Percentiles rank a stretch among this genome's conserved stretches.
Conservation (phyloP, 208 protist genomes). For the Trypanosoma scelopori region DNA sequence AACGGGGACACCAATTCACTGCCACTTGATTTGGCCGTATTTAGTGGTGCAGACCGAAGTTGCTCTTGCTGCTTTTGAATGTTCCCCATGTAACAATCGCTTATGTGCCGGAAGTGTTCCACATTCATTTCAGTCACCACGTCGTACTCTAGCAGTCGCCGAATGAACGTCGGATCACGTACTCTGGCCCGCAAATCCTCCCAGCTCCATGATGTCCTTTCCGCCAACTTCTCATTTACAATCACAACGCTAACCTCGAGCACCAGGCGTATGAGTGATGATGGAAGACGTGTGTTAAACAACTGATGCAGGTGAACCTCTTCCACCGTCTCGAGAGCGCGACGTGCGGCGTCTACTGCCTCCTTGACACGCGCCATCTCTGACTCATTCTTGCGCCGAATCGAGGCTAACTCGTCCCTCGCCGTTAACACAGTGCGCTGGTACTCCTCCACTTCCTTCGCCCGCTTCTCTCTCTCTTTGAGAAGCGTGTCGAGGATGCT, state of each 20-base stretch:
- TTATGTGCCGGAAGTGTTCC: slow-evolving; percentile 30
- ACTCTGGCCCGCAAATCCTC: slow-evolving; percentile 37
- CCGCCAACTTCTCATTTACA: slow-evolving; percentile 30
- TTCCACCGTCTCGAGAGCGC: slow-evolving; percentile 25
- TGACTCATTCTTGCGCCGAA: slow-evolving; percentile 54
- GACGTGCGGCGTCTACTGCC: slow-evolving; percentile 24
- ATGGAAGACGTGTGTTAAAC: slow-evolving; percentile 21
- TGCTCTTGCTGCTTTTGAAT: slow-evolving; percentile 24
- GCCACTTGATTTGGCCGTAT: slow-evolving; percentile 1
- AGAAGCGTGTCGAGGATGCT: slow-evolving; percentile 34
- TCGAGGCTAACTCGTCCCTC: slow-evolving; percentile 39
- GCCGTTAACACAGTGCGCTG: slow-evolving; percentile 30
- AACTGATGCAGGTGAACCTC: slow-evolving; percentile 29
- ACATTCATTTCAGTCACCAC: slow-evolving; percentile 40
- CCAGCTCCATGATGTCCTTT: slow-evolving; percentile 29
- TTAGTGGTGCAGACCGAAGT: slow-evolving; percentile 14
- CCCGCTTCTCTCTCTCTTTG: slow-evolving; percentile 22
- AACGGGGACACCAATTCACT: slow-evolving; percentile 26
- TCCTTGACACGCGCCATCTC: slow-evolving; percentile 39
- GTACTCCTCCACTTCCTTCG: slow-evolving; percentile 33
- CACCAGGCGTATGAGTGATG: slow-evolving; percentile 11
- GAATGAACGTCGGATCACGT: slow-evolving; percentile 39
- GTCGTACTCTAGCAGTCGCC: slow-evolving; percentile 41
- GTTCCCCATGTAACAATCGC: slow-evolving; percentile 25
- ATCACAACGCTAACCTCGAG: slow-evolving; percentile 42